These are phyloP conservation scores for Melanomma pulvis-pyrius DNA, from an alignment of 495 filamentous ascomycete species.

Conservation along the genomic window DNA sequence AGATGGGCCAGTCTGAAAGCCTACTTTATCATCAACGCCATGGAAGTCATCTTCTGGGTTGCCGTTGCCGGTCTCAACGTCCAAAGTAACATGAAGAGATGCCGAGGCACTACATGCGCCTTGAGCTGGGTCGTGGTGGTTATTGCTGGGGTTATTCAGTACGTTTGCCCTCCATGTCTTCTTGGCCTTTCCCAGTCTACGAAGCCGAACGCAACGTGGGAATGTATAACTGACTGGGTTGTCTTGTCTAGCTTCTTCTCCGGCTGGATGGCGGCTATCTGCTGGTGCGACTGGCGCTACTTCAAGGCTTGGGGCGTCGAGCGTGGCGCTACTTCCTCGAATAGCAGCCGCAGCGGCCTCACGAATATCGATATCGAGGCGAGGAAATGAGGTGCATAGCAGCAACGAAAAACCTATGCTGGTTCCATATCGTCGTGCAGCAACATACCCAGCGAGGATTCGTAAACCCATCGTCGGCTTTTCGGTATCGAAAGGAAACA, in stretches of 20 bases:
- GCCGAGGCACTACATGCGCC: background rate
- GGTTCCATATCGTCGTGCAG: too few relatives aligned
- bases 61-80: background rate
- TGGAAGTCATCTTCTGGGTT: background rate
- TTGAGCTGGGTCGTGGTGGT: constrained; percentile 1
- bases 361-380: background rate
- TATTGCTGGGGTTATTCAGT: background rate
- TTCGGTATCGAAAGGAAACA: too few relatives aligned
- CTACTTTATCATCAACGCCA: background rate
- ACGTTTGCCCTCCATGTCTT: background rate
- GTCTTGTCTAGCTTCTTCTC: background rate
- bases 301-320: constrained; percentile 1
- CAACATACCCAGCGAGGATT: too few relatives aligned
- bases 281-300: background rate
- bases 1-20: background rate
- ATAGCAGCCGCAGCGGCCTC: background rate
- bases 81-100: background rate
- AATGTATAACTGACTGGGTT: too few relatives aligned
- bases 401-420: too few relatives aligned
- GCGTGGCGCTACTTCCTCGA: background rate
- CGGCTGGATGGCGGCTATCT: background rate
- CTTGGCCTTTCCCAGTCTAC: background rate
- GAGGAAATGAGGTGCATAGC: background rate
- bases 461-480: too few relatives aligned
- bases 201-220: too few relatives aligned